These are phyloP conservation scores for Candida andamanensis DNA, from an alignment of 805 yeast species.

Conservation along the genomic window DNA sequence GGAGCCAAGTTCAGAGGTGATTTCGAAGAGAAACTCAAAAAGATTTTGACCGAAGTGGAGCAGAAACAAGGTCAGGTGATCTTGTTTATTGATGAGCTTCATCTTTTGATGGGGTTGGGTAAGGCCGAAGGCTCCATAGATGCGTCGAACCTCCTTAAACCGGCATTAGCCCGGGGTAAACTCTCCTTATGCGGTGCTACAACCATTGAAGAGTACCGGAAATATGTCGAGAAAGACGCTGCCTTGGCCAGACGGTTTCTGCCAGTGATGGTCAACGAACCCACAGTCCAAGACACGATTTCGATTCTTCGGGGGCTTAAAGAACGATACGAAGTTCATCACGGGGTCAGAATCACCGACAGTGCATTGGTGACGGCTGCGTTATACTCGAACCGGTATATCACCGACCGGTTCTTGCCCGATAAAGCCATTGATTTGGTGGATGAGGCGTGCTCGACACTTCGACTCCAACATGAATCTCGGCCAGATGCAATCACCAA, in stretches of 20 bases:
- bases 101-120: conserved; percentile 83
- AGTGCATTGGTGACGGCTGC: conserved; percentile 94
- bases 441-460: conserved; percentile 95
- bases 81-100: conserved; percentile 87
- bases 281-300: conserved; percentile 85
- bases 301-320: conserved; percentile 89
- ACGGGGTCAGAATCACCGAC: conserved; percentile 92
- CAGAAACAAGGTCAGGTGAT: conserved; percentile 71
- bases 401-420: conserved; percentile 86
- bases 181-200: conserved; percentile 96
- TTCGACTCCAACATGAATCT: conserved; percentile 92
- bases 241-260: conserved; percentile 94
- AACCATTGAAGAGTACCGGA: conserved; percentile 86
- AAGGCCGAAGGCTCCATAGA: conserved; percentile 94
- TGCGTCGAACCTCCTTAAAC: conserved; percentile 89
- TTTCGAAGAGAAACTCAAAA: conserved; percentile 84
- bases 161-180: conserved; percentile 88
- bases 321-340: conserved; percentile 94
- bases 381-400: conserved; percentile 80
- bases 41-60: conserved; percentile 78
- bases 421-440: conserved; percentile 96
- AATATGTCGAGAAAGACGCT: conserved; percentile 93
- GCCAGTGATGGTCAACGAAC: conserved; percentile 81
- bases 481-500: conserved; percentile 93
- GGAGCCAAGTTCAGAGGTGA: conserved; percentile 97